Evolutionary conservation across 2,329 filamentous ascomycete genomes (phyloP), one percentile per base, ranked within the genome.

Genomic region (Xylariaceae sp.): DNA sequence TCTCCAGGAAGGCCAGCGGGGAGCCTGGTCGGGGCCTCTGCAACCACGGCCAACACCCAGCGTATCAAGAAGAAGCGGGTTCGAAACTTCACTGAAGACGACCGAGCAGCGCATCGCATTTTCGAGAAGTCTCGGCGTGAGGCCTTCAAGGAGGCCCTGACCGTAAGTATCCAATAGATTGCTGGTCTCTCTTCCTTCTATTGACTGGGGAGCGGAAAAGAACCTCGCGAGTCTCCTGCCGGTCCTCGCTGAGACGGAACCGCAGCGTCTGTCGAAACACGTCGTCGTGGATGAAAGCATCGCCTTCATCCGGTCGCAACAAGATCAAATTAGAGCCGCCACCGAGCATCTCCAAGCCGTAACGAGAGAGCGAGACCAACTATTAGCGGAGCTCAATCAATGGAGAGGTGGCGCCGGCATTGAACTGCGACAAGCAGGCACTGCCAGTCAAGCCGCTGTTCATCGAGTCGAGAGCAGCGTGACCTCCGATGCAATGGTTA

Each of bases 111-210:
- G 4, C 74, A 76, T 54, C 67, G 72, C 1, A 65, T 72, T 6
- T 75, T 76, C 55, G 73, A 76, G 47, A 71, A 70, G 57, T 71
- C 67, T 3, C 70, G 74, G 11, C 67, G 73, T n/a, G 73, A 75
- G 55, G 69, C 73, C 1, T 76, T 75, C 60, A 73, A 72, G 44
- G 69, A 73, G 35, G 64, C 70, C 2, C 51, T 76, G 15, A 69
- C 63, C 35, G 74, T 73, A 24, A 55, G 69, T 65, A 15, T 26
- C 29, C 10, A 20, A 49, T 39, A 24, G n/a, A 30, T n/a, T 18
- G 16, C 44, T 23, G 11, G n/a, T 36, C 48, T 41, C 21, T 36
- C 48, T 41, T 16, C 15, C 20, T 29, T 51, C 23, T 50, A 36
- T 44, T 54, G 44, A 55, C 57, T 29, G 23, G 42, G 40, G 50